Evolutionary conservation across 2,329 filamentous ascomycete genomes (phyloP).

Genomic region (Tolypocladium tundrense): DNA sequence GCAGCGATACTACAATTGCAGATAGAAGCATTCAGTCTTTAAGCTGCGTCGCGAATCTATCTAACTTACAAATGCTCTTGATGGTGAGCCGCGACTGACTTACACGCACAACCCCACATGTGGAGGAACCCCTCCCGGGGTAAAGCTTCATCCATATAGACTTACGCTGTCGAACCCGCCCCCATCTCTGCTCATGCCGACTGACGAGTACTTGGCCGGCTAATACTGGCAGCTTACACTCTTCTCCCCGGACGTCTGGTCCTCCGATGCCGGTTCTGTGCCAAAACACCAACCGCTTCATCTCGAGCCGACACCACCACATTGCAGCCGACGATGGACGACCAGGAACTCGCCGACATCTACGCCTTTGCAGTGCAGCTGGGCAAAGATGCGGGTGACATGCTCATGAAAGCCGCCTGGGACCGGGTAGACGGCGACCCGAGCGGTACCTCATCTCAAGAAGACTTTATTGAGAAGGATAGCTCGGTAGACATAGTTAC

Average conservation of each 20-base stretch:
- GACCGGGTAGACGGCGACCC: slow-evolving; percentile 13
- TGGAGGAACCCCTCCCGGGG: slow-evolving; percentile 1
- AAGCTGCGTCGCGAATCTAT: not conserved
- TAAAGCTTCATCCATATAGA: slow-evolving; percentile 14
- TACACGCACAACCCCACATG: not conserved
- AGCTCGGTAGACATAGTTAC: slow-evolving; percentile 71
- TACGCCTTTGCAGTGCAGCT: slow-evolving; percentile 62
- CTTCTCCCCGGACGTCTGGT: not conserved
- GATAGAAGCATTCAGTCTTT: not conserved
- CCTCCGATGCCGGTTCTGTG: too few relatives aligned
- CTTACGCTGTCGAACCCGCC: not conserved
- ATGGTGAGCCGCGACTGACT: not conserved
- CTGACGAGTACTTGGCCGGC: too few relatives aligned
- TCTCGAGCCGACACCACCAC: not conserved
- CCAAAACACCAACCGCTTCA: too few relatives aligned
- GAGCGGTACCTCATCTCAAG: slow-evolving; percentile 5
- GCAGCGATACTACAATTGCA: too few relatives aligned
- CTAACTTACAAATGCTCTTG: not conserved
- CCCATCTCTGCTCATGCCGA: not conserved
- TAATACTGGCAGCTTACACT: not conserved
- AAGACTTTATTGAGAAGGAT: slow-evolving; percentile 49
- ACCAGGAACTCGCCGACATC: slow-evolving; percentile 49
- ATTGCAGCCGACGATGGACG: slow-evolving; percentile 14
- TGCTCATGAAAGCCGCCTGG: slow-evolving; percentile 52
- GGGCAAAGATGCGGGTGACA: slow-evolving; percentile 57